These are phyloP conservation scores for Neurospora sp. DNA, from an alignment of 495 filamentous ascomycete genomes.

Conservation along the genomic window DNA sequence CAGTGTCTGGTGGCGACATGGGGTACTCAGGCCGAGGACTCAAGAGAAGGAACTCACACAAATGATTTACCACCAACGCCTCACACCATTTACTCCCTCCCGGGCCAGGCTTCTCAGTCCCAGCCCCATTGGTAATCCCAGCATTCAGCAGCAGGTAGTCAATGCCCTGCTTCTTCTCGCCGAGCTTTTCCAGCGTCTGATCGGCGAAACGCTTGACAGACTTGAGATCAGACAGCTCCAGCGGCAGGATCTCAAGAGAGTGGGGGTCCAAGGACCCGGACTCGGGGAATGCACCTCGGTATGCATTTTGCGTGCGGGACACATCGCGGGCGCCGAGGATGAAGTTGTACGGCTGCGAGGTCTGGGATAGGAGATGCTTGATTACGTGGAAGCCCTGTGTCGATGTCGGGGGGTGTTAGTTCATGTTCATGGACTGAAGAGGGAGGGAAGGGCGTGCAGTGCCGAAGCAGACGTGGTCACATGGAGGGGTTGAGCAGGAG, in stretches of 20 bases:
- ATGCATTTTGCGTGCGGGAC: conserved; percentile 24
- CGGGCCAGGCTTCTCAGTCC: conserved; percentile 14
- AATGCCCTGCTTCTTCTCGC: conserved; percentile 9
- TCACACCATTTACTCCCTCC: conserved; percentile 30
- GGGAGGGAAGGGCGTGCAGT: background rate
- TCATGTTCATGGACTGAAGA: background rate
- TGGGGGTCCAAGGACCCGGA: conserved; percentile 12
- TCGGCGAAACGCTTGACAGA: conserved; percentile 28
- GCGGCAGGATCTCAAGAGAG: conserved; percentile 29
- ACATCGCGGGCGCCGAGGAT: conserved; percentile 35
- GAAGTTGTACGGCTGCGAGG: conserved; percentile 27
- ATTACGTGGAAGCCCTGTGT: conserved; percentile 34
- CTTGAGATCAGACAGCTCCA: conserved; percentile 29
- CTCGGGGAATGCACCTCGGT: conserved; percentile 24
- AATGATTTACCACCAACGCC: conserved; percentile 32
- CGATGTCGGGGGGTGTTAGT: background rate
- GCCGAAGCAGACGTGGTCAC: background rate
- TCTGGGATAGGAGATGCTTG: conserved; percentile 29
- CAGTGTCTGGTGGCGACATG: background rate
- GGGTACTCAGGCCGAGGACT: background rate
- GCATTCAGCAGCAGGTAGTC: conserved; percentile 37
- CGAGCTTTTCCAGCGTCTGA: conserved; percentile 26
- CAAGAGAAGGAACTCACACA: conserved; percentile 19
- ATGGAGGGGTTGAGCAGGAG: background rate
- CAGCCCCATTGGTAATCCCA: conserved; percentile 13